Conservation (phyloP, 2,329 filamentous ascomycete species). For the Cordyceps farinosa region DNA sequence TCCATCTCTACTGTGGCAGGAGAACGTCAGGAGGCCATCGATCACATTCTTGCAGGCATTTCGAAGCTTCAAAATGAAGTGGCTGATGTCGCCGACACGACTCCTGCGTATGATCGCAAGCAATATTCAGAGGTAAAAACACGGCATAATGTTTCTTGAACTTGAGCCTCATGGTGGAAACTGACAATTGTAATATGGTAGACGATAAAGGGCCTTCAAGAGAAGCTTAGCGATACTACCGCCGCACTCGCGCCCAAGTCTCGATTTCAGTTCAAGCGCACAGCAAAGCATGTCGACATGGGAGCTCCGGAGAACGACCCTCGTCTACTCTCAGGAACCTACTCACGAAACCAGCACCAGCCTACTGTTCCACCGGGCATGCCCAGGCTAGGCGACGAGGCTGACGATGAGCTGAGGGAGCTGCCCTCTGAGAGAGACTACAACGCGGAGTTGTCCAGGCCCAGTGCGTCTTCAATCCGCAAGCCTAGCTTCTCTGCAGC, state of each 20-base stretch:
- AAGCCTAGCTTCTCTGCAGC: conserved; percentile 62
- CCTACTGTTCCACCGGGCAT: conserved; percentile 9
- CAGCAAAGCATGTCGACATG: conserved; percentile 39
- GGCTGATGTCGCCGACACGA: conserved; percentile 74
- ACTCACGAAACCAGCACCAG: conserved; percentile 27
- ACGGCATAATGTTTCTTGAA: too few relatives aligned
- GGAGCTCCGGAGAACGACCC: conserved; percentile 42
- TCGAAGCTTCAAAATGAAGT: conserved; percentile 78
- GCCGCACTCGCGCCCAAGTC: conserved; percentile 67
- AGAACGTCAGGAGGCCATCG: conserved; percentile 76
- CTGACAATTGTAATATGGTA: conserved; percentile 30
- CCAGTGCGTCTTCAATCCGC: conserved; percentile 41
- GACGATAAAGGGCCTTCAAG: conserved; percentile 76
- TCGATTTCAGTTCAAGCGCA: conserved; percentile 74
- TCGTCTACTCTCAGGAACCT: conserved; percentile 37
- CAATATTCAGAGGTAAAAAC: conserved; percentile 70
- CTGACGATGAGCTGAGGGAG: conserved; percentile 25
- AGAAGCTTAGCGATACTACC: conserved; percentile 70
- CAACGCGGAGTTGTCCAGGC: conserved; percentile 51
- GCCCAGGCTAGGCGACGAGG: conserved; percentile 14
- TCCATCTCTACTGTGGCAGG: conserved; percentile 60
- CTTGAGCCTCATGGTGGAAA: background rate
- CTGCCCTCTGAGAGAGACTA: conserved; percentile 39
- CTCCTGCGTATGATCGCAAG: conserved; percentile 86
- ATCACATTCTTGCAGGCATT: conserved; percentile 76